phyloP scores from a whole-genome alignment of 2,329 filamentous ascomycete species.

The Sclerotiophoma versabilis region DNA sequence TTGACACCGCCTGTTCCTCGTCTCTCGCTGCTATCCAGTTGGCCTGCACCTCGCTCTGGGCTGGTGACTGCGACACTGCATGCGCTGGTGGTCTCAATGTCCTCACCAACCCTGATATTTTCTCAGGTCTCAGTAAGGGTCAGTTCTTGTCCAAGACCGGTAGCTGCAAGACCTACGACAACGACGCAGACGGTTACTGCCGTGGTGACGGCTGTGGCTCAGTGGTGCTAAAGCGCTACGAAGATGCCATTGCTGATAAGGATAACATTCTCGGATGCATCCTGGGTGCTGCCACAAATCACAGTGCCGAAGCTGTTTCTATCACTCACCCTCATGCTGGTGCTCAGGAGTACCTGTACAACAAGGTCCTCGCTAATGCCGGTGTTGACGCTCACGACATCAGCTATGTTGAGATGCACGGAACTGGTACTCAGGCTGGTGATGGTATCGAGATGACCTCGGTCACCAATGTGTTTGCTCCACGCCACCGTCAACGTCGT shows the following conservation, averaged over 20 bases:
- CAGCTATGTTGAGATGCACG: slow-evolving; percentile 88
- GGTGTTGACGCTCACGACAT: slow-evolving; percentile 79
- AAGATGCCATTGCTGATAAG: slow-evolving; percentile 78
- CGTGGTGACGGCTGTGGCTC: slow-evolving; percentile 78
- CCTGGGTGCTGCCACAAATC: slow-evolving; percentile 77
- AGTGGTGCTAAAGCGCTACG: slow-evolving; percentile 78
- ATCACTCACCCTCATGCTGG: slow-evolving; percentile 84
- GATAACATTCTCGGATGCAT: slow-evolving; percentile 78
- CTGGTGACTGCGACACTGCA: slow-evolving; percentile 80
- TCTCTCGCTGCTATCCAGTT: slow-evolving; percentile 75
- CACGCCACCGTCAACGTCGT: slow-evolving; percentile 57
- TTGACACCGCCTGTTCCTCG: slow-evolving; percentile 82
- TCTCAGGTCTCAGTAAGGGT: slow-evolving; percentile 75
- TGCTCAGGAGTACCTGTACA: slow-evolving; percentile 75
- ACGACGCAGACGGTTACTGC: slow-evolving; percentile 82
- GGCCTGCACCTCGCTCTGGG: slow-evolving; percentile 75
- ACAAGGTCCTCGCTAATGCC: slow-evolving; percentile 72
- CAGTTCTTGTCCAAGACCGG: slow-evolving; percentile 81
- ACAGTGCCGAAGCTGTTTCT: slow-evolving; percentile 80
- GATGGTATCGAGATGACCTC: slow-evolving; percentile 84
- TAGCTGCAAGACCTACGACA: slow-evolving; percentile 81
- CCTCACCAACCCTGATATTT: slow-evolving; percentile 82
- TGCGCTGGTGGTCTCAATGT: slow-evolving; percentile 81
- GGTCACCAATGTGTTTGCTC: slow-evolving; percentile 70
- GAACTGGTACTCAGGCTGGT: slow-evolving; percentile 85